phyloP scores from a whole-genome alignment of 805 yeast genomes.

The Yamadazyma ubonensis region DNA sequence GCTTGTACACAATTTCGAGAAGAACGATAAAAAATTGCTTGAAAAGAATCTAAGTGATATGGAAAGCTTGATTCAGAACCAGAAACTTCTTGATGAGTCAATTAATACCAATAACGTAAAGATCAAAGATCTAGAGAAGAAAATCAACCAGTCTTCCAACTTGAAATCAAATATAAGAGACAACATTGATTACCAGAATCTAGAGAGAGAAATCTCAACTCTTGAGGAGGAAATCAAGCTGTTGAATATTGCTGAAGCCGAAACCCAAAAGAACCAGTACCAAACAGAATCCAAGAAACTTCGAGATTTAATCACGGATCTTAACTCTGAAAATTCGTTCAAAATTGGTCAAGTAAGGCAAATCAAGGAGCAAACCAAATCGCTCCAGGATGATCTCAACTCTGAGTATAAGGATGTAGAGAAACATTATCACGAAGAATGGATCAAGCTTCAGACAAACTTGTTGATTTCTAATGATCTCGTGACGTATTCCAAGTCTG shows the following conservation, averaged over 20 bases:
- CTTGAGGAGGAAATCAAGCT: constrained; percentile 40
- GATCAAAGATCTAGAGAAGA: constrained; percentile 35
- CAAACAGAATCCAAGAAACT: constrained; percentile 56
- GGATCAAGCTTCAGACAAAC: constrained; percentile 75
- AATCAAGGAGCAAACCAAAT: constrained; percentile 64
- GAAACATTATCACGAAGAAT: constrained; percentile 60
- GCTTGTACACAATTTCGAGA: constrained; percentile 21
- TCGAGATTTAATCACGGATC: constrained; percentile 46
- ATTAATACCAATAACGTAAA: constrained; percentile 19
- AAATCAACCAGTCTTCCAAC: constrained; percentile 54
- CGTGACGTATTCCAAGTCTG: constrained; percentile 74
- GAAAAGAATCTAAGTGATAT: constrained; percentile 20
- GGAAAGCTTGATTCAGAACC: constrained; percentile 22
- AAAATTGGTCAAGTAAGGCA: constrained; percentile 85
- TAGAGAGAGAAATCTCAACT: constrained; percentile 37
- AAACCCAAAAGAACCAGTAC: constrained; percentile 57
- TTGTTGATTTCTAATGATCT: constrained; percentile 77
- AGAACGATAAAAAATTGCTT: constrained; percentile 20
- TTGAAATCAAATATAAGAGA: constrained; percentile 63
- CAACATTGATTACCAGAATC: constrained; percentile 56
- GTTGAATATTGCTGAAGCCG: constrained; percentile 58
- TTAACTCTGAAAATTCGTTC: constrained; percentile 68
- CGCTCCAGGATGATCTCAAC: constrained; percentile 56
- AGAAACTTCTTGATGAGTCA: constrained; percentile 15
- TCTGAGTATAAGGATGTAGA: constrained; percentile 74